Evolutionary conservation across 1,284 basidiomycete genomes (phyloP), one percentile per base, ranked within the genome.

Genomic region (Bothia castanella): DNA sequence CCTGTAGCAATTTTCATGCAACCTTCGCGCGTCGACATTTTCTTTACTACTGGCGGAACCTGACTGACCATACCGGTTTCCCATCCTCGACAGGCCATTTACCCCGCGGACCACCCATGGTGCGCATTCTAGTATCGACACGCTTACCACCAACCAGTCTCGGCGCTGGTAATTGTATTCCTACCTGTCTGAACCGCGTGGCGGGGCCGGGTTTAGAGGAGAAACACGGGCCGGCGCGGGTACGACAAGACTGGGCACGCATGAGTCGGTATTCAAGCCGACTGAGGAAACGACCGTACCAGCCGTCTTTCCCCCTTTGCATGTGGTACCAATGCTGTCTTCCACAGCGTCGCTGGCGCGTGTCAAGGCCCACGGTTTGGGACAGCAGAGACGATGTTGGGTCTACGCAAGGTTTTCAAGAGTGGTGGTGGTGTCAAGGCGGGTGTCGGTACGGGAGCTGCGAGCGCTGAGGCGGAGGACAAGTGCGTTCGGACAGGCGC

Each of bases 401-500:
- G 29, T 43, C n/a, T n/a, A n/a, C n/a, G n/a, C n/a, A n/a, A n/a
- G n/a, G 40, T 37, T 19, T 39, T 55, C 35, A 59, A 53, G 51
- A 45, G 16, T 21, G 42, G 16, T 21, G 42, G 49, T 7, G 45
- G 39, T 42, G n/a, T 52, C 60, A 60, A 58, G 56, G 47, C 66
- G 58, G 54, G 42, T 4, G 29, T 1, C 2, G 50, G 31, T 8
- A 34, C 64, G 60, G 55, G 54, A n/a, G n/a, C n/a, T n/a, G n/a
- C n/a, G n/a, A n/a, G n/a, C n/a, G n/a, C n/a, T 3, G 45, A 1
- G 9, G 51, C 53, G 52, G 41, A 61, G 61, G 57, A 63, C 10
- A 80, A 85, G 31, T 65, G 83, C 78, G 7, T 87, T 89, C 68
- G 88, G 87, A 14, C 83, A 88, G 64, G 85, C 85, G 16, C 73